Evolutionary conservation across 768 basidiomycete species (phyloP), one percentile per base, ranked within the genome.

Genomic region (Coprinopsis marcescibilis): DNA sequence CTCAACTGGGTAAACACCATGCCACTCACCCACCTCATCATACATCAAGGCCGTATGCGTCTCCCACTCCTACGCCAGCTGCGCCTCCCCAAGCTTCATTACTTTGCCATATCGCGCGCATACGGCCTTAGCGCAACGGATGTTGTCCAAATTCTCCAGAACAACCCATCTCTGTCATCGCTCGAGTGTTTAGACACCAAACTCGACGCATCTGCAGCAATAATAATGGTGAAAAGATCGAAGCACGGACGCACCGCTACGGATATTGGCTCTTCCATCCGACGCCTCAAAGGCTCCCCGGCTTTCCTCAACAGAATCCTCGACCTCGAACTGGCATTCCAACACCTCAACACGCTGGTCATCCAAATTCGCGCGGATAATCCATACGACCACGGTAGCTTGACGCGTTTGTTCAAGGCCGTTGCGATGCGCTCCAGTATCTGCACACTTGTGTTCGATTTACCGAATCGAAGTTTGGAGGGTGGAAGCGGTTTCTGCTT

Each of bases 1-100:
- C 29, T 48, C 15, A 39, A 48, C 8, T 48, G 46, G 46, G 46
- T 48, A 29, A 48, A 41, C 21, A 48, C 20, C 33, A 48, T 48
- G 46, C 46, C 46, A 5, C 39, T 48, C 12, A 48, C 46, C 12
- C 46, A 48, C 20, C 30, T 48, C 38, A 39, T 48, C 46, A 34
- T 48, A 3, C 46, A 48, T 23, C 46, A 48, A 33, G 46, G 46
- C 17, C 37, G 46, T 4, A 48, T 48, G 46, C 46, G 46, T 3
- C 46, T 48, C 30, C 37, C 46, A 26, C 46, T 48, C 30, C 46
- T 48, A 13, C 37, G 46, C 17, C 46, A 48, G 29, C 39, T 48
- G 5, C 46, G 30, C 15, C 39, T 48, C 11, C 39, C 46, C 13
- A 13, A 19, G 7, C 46, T 48, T 13, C 25, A 23, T 6, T 30